phyloP scores from a whole-genome alignment of 2,329 filamentous ascomycete genomes.

The Pseudogymnoascus sp. region DNA sequence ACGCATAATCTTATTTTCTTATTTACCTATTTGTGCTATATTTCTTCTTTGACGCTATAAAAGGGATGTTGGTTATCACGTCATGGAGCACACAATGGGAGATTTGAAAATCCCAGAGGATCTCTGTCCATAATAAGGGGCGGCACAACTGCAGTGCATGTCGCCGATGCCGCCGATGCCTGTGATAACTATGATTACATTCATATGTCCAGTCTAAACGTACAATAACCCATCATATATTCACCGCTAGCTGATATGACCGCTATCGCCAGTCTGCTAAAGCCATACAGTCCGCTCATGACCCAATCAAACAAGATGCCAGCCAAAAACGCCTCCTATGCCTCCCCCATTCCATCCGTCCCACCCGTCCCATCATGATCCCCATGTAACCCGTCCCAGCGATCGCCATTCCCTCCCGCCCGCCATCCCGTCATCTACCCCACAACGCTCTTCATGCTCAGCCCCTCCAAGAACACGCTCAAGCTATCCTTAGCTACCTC shows the following conservation, averaged over 20 bases:
- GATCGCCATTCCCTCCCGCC: background rate
- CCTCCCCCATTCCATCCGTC: background rate
- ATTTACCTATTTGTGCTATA: background rate
- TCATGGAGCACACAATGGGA: background rate
- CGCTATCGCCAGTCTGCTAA: constrained; percentile 5
- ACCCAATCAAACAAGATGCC: constrained; percentile 5
- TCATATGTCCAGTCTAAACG: background rate
- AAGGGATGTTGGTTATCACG: background rate
- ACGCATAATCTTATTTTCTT: background rate
- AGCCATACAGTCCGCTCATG: constrained; percentile 4
- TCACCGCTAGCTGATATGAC: background rate
- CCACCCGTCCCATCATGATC: constrained; percentile 5
- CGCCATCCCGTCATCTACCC: constrained; percentile 33
- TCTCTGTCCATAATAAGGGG: background rate
- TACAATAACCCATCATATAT: constrained; percentile 2
- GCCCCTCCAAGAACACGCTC: constrained; percentile 76
- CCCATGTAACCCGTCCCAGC: background rate
- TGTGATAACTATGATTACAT: background rate
- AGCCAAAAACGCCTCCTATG: constrained; percentile 4
- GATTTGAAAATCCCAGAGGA: background rate
- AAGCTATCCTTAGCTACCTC: constrained; percentile 97
- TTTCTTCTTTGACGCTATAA: background rate
- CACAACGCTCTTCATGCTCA: constrained; percentile 85
- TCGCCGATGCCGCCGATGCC: background rate
- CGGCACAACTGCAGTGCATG: background rate